Base-by-base conservation (phyloP, 148 eudicot genomes). In the Bassia scoparia region DNA sequence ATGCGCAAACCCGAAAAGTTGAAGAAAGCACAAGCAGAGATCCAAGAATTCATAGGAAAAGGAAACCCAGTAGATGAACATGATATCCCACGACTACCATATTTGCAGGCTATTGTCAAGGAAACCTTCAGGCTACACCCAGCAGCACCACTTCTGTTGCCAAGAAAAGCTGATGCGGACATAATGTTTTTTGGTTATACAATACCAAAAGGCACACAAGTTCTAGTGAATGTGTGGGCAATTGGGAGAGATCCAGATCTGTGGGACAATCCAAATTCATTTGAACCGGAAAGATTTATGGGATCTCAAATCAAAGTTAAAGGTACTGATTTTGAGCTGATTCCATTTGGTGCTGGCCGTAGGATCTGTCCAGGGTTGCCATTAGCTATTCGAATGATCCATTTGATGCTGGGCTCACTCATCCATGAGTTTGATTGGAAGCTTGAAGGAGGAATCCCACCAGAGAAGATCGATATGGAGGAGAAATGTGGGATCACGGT, bases 61-160 rank as follows among this genome's bases (percentile, higher is more conserved):
- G 68, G 48, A 61, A 61, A 34, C n/a, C 10, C 49, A 33, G 12
- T 73, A 0, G n/a, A 73, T 30, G 69, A 73, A 7, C 4, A 58
- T 3, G 43, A 73, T 44, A 44, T 60, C 1, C 4, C 2, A 7
- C 24, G 16, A 18, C 66, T 72, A 23, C 75, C 75, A 11, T 72
- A 60, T 21, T 27, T 72, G 50, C 65, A 71, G 50, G 74, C 65
- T 1, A 29, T 71, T 5, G 21, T 71, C 34, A 71, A 71, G 17
- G 74, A 72, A 31, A 72, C 67, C 53, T 60, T 72, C 26, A 72
- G 75, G n/a, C 66, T 72, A 35, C 67, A 72, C 56, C 55, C 75
- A 24, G 26, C 67, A 27, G 75, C 43, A 4, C 75, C 76, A 33
- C 53, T 73, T 44, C 26, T 61, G 41, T 20, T 73, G 43, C 76